Evolutionary conservation across 1,284 basidiomycete genomes (phyloP), one percentile per base, ranked within the genome.

Genomic region (Trametes hirsuta): DNA sequence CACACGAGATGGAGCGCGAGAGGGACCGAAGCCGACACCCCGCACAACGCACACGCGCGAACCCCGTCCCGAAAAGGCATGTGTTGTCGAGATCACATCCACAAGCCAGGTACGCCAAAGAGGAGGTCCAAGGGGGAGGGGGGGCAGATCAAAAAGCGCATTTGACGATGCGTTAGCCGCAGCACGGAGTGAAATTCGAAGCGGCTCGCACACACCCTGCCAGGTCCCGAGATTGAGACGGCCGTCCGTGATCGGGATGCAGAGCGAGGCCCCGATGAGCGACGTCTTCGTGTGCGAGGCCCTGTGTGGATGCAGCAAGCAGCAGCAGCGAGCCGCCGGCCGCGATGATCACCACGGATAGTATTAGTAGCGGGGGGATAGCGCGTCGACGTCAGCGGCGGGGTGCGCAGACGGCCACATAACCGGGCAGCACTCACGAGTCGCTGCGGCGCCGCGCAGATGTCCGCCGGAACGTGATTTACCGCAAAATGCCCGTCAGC

Each of bases 241-340:
- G 2, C 91, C 93, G 60, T 91, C 83, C 1, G 93, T 92, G 68
- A 97, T 94, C 4, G 95, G 95, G 30, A 97, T 80, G 12, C 89
- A 88, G 67, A 97, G 82, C 1, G 90, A 88, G 21, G 90, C 84
- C 34, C 95, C 95, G 51, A 96, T 78, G 36, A 97, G 80, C 2
- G 92, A 86, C 3, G 93, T 85, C 74, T 97, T 97, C 25, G 94
- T 94, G 74, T 98, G 95, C 14, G 94, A 96, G 47, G 91, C 93
- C 6, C 91, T 92, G 64, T 34, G 21, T 45, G 37, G 30, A 30
- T 30, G 30, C 1, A 30, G 4, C 30, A 30, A 30, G 30, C 30
- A 8, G 30, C 30, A 8, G 30, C 5, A 30, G 4, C 30, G 8
- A 18, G 30, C 30, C 5, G 30, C 30, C 5, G 8, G 30, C 30